phyloP scores from a whole-genome alignment of 2,329 filamentous ascomycete species.

The Penicillium olsonii region DNA sequence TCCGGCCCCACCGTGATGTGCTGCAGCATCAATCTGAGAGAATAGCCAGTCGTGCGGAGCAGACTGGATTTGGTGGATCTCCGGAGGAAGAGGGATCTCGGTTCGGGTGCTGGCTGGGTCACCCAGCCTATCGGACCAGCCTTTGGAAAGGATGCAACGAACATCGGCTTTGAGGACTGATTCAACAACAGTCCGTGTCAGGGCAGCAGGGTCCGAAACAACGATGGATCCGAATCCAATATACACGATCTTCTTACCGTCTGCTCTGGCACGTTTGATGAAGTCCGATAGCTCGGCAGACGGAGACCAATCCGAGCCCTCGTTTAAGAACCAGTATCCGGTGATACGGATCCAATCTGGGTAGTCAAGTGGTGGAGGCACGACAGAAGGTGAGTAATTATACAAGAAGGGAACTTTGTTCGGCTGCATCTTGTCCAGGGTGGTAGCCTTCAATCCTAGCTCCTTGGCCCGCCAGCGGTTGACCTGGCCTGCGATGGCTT shows the following conservation, averaged over 20 bases:
- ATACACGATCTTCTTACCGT: conserved; percentile 91
- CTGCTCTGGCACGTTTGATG: conserved; percentile 76
- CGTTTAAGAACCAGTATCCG: conserved; percentile 96
- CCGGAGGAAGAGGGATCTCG: conserved; percentile 71
- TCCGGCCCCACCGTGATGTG: conserved; percentile 91
- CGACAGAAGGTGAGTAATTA: conserved; percentile 92
- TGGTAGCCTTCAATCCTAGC: conserved; percentile 77
- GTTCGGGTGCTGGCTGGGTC: conserved; percentile 59
- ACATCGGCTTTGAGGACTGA: conserved; percentile 90
- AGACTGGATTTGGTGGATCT: conserved; percentile 84
- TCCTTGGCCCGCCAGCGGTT: conserved; percentile 88
- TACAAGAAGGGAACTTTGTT: conserved; percentile 99
- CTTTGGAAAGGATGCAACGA: conserved; percentile 91
- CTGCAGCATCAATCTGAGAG: conserved; percentile 86
- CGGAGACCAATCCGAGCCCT: conserved; percentile 69
- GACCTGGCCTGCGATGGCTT: conserved; percentile 83
- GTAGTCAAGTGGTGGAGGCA: conserved; percentile 91
- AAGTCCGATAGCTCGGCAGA: conserved; percentile 76
- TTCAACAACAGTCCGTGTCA: conserved; percentile 91
- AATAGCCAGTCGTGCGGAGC: conserved; percentile 98
- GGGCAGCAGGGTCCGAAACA: conserved; percentile 80
- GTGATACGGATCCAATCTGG: conserved; percentile 97
- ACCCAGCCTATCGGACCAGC: conserved; percentile 85
- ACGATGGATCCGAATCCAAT: conserved; percentile 97
- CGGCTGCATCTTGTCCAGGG: conserved; percentile 84